These are phyloP conservation scores for Lasiosphaeris hirsuta DNA, from an alignment of 495 filamentous ascomycete species.

Conservation along the genomic window DNA sequence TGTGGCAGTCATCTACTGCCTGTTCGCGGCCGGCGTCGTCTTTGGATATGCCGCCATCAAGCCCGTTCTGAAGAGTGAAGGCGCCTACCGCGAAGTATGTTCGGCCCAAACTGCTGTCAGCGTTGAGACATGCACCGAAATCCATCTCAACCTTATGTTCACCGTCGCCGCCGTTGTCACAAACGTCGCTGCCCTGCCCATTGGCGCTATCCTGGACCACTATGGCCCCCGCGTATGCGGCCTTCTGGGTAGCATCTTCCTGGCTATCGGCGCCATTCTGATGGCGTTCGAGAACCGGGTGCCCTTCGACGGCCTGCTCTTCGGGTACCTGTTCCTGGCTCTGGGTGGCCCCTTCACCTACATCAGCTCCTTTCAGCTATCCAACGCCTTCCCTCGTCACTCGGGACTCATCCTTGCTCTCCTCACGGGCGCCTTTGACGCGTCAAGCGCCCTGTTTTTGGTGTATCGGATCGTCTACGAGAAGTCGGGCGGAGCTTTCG, in stretches of 20 bases:
- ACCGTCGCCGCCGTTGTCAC: slow-evolving; percentile 86
- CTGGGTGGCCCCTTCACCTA: slow-evolving; percentile 88
- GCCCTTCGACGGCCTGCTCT: slow-evolving; percentile 68
- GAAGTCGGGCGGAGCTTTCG: slow-evolving; percentile 56
- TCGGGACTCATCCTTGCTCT: slow-evolving; percentile 83
- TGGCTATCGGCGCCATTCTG: slow-evolving; percentile 64
- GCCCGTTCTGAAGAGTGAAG: slow-evolving; percentile 71
- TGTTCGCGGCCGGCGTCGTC: slow-evolving; percentile 74
- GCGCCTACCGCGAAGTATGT: slow-evolving; percentile 67
- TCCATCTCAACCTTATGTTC: slow-evolving; percentile 90
- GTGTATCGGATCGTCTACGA: slow-evolving; percentile 77
- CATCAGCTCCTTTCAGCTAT: slow-evolving; percentile 89
- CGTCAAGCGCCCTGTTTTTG: slow-evolving; percentile 83
- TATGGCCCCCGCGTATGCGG: slow-evolving; percentile 78
- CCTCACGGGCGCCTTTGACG: slow-evolving; percentile 86
- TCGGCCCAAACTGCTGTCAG: slow-evolving; percentile 46
- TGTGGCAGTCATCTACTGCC: slow-evolving; percentile 72
- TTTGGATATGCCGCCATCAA: slow-evolving; percentile 86
- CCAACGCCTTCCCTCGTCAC: slow-evolving; percentile 81
- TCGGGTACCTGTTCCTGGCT: slow-evolving; percentile 77
- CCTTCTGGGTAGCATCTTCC: slow-evolving; percentile 64
- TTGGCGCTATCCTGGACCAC: slow-evolving; percentile 80
- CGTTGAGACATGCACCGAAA: slow-evolving; percentile 63
- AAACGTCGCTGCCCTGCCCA: slow-evolving; percentile 72
- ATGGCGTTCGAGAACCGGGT: slow-evolving; percentile 67